These are phyloP conservation scores for Stenogyne calaminthoides DNA, from an alignment of 305 asterid species.

Conservation along the genomic window DNA sequence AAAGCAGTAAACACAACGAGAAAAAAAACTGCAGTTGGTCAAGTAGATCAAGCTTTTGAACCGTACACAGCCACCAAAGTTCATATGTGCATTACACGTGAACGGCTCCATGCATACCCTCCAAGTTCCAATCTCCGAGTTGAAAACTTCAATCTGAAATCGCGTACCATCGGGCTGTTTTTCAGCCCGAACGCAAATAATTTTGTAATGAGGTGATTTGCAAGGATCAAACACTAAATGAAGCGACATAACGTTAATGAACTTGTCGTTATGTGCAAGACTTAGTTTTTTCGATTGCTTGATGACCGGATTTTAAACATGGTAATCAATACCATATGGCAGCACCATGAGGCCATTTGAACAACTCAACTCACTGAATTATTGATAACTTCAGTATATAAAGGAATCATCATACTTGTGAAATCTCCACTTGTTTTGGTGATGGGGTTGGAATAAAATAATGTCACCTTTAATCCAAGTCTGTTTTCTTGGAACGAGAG, in stretches of 20 bases:
- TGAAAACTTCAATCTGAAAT: not conserved
- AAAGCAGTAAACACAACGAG: not conserved
- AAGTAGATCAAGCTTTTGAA: slow-evolving; percentile 6
- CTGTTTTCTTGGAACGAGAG: no score
- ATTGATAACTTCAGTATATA: not conserved
- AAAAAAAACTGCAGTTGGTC: no score
- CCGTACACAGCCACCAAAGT: slow-evolving; percentile 16
- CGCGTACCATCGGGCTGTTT: not conserved
- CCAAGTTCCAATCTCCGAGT: slow-evolving; percentile 20
- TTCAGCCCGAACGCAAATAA: slow-evolving; percentile 16
- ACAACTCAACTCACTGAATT: not conserved
- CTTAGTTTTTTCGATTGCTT: slow-evolving; percentile 19
- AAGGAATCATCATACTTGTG: slow-evolving; percentile 2
- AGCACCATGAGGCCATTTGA: not conserved
- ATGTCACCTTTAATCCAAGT: not conserved
- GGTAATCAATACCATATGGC: not conserved
- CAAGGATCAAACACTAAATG: slow-evolving; percentile 23
- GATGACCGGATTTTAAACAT: slow-evolving; percentile 25
- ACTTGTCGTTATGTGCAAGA: not conserved
- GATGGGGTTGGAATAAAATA: not conserved
- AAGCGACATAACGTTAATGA: not conserved
- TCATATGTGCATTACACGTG: not conserved
- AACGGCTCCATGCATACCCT: slow-evolving; percentile 12
- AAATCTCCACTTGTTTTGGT: not conserved
- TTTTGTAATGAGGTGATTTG: slow-evolving; percentile 27